phyloP scores from a whole-genome alignment of 192 early-diverging fungal species.

The Coemansia biformis region DNA sequence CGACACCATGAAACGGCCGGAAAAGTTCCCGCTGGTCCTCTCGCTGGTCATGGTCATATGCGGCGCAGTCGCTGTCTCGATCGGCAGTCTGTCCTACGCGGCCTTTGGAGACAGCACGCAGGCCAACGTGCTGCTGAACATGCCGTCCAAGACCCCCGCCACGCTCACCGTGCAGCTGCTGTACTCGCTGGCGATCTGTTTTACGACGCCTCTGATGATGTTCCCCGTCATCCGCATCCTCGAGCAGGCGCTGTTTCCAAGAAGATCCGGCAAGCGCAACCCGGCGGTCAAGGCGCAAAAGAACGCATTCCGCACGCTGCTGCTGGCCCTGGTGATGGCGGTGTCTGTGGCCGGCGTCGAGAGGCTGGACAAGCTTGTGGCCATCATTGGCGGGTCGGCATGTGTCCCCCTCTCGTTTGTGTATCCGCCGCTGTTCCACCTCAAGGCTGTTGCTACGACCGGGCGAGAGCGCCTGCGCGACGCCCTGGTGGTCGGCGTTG shows the following conservation, averaged over 20 bases:
- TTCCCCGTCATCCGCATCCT: conserved; percentile 88
- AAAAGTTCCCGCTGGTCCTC: conserved; percentile 74
- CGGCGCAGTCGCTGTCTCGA: conserved; percentile 65
- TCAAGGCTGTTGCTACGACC: conserved; percentile 52
- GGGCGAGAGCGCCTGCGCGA: conserved; percentile 52
- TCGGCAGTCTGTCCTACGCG: conserved; percentile 77
- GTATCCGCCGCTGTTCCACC: conserved; percentile 82
- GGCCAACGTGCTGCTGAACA: conserved; percentile 82
- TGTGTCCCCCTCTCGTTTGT: conserved; percentile 70
- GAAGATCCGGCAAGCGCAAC: conserved; percentile 69
- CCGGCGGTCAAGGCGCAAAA: conserved; percentile 73
- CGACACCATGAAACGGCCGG: conserved; percentile 75
- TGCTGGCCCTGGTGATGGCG: conserved; percentile 58
- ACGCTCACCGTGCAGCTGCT: conserved; percentile 70
- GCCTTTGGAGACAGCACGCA: conserved; percentile 79
- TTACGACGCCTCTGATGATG: conserved; percentile 83
- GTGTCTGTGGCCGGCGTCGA: conserved; percentile 69
- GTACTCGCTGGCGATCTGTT: conserved; percentile 87
- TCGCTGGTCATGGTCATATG: conserved; percentile 69
- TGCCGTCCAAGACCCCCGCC: conserved; percentile 58
- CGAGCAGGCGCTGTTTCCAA: conserved; percentile 71
- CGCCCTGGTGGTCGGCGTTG: conserved; percentile 56
- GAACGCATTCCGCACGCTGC: conserved; percentile 65
- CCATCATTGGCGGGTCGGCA: conserved; percentile 73
- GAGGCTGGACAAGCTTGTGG: conserved; percentile 72